Conservation (phyloP, 345 rosid species). For the Acer campestre region DNA sequence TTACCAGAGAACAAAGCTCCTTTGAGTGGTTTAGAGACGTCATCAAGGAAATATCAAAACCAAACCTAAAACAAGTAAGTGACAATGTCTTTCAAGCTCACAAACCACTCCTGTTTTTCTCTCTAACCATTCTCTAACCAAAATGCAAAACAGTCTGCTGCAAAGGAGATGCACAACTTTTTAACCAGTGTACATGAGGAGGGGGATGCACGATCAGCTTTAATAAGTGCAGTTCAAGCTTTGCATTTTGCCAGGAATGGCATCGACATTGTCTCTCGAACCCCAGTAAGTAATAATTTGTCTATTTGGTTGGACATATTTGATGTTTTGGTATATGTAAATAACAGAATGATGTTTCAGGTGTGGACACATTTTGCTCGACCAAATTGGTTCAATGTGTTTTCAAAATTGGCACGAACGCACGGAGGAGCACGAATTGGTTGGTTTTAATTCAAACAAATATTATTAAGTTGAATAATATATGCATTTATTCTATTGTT, state of each 20-base stretch:
- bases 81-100: background rate
- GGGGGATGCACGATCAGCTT: slow-evolving; percentile 51
- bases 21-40: slow-evolving; percentile 57
- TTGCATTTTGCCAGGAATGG: slow-evolving; percentile 38
- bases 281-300: slow-evolving; percentile 34
- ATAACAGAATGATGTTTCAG: slow-evolving; percentile 29
- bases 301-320: background rate
- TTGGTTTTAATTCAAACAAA: slow-evolving; percentile 22
- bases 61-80: slow-evolving; percentile 38
- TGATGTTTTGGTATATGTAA: background rate
- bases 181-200: slow-evolving; percentile 45
- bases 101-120: background rate
- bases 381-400: slow-evolving; percentile 56
- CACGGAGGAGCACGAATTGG: slow-evolving; percentile 52
- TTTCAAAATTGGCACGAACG: slow-evolving; percentile 42
- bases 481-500: too few relatives aligned
- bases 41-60: slow-evolving; percentile 33
- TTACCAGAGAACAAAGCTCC: slow-evolving; percentile 64
- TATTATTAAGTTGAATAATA: too few relatives aligned
- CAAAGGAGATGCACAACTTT: slow-evolving; percentile 48
- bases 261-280: slow-evolving; percentile 44
- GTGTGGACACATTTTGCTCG: slow-evolving; percentile 48
- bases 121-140: background rate
- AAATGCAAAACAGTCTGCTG: too few relatives aligned
- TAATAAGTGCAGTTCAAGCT: slow-evolving; percentile 44